A percentile compares a stretch with the other conserved stretches of the same genome.
Conservation (phyloP, 2,329 filamentous ascomycete genomes). For the Triangularia verruculosa region DNA sequence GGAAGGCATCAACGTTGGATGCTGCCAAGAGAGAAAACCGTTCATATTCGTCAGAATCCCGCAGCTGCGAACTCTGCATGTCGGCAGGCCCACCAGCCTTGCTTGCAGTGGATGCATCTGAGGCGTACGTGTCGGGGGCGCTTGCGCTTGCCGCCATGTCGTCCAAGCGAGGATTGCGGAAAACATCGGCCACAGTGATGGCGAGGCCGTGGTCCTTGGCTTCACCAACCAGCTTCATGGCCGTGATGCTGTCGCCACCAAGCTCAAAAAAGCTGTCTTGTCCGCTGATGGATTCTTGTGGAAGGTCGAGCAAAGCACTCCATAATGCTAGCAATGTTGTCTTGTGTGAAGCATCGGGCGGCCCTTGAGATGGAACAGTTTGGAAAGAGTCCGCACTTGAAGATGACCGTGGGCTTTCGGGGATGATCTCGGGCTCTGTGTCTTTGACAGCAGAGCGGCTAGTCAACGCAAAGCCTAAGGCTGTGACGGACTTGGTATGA, state of each 20-base stretch:
- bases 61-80: not conserved
- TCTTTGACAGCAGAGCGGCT: not conserved
- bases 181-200: conserved; percentile 28
- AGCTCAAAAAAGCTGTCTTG: conserved; percentile 37
- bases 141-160: conserved; percentile 16
- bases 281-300: conserved; percentile 16
- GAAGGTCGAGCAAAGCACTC: conserved; percentile 21
- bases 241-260: conserved; percentile 36
- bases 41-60: conserved; percentile 20
- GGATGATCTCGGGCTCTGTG: not conserved
- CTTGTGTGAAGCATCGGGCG: not conserved
- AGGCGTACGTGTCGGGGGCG: not conserved
- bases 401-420: not conserved
- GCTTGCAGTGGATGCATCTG: not conserved
- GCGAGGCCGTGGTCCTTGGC: conserved; percentile 25
- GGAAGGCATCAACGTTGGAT: conserved; percentile 25
- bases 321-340: conserved; percentile 20
- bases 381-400: not conserved
- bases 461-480: not conserved
- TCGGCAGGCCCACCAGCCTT: not conserved
- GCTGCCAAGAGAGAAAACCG: conserved; percentile 27
- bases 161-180: conserved; percentile 24
- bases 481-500: not conserved
- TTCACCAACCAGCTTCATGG: conserved; percentile 46
- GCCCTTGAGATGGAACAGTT: not conserved